Evolutionary conservation across 2,329 filamentous ascomycete species (phyloP).

Genomic region (Domatiomyces globalis): DNA sequence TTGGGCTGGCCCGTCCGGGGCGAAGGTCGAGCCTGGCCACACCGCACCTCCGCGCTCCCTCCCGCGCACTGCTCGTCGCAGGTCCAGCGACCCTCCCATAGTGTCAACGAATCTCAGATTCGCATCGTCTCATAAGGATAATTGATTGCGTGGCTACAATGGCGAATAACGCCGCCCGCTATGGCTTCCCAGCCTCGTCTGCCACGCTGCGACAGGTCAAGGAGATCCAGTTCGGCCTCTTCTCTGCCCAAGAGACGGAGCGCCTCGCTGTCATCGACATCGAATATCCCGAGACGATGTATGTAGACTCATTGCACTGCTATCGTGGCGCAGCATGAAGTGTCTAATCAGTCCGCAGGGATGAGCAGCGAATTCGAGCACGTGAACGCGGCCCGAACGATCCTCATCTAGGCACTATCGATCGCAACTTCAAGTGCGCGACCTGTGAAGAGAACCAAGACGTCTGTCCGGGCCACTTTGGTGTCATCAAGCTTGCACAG

Average conservation of each 20-base stretch:
- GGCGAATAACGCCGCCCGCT: neutral
- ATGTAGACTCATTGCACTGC: conserved; percentile 14
- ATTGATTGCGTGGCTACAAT: neutral
- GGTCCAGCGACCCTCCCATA: conserved; percentile 12
- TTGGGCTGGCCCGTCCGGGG: conserved; percentile 17
- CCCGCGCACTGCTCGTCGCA: conserved; percentile 10
- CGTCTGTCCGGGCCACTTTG: conserved; percentile 94
- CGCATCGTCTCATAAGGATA: conserved; percentile 9
- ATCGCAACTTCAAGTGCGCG: conserved; percentile 86
- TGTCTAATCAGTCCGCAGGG: conserved; percentile 31
- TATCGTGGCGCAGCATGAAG: neutral
- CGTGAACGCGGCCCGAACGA: conserved; percentile 89
- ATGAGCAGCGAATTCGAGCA: conserved; percentile 81
- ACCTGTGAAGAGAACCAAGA: conserved; percentile 93
- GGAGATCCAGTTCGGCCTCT: conserved; percentile 97
- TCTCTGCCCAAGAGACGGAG: conserved; percentile 98
- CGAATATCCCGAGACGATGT: conserved; percentile 97
- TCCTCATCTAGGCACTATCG: conserved; percentile 88
- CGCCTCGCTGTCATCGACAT: conserved; percentile 95
- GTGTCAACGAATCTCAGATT: conserved; percentile 4
- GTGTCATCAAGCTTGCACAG: conserved; percentile 92
- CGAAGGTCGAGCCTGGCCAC: conserved; percentile 16
- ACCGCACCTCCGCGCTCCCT: neutral
- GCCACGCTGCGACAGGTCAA: conserved; percentile 93
- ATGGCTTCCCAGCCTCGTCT: conserved; percentile 55